Percentiles rank a stretch among this genome's conserved stretches.
Conservation (phyloP, 1,139 yeast species). For the Geotrichum candidum region DNA sequence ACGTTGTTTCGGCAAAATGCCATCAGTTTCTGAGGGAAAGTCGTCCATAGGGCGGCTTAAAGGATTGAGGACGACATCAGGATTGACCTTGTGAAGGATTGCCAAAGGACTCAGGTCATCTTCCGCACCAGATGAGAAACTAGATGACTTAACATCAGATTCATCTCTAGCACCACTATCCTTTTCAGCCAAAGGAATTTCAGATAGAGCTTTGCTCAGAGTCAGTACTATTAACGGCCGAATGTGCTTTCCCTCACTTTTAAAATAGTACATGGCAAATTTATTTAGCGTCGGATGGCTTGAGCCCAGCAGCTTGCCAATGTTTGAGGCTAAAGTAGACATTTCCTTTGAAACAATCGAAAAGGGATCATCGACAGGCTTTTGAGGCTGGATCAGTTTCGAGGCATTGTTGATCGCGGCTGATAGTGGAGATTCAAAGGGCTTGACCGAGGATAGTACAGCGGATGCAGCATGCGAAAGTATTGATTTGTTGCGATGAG, state of each 20-base stretch:
- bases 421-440: conserved; percentile 5
- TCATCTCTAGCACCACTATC: conserved; percentile 43
- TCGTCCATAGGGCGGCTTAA: conserved; percentile 74
- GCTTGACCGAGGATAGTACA: not conserved
- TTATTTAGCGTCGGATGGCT: conserved; percentile 90
- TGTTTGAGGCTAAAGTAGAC: conserved; percentile 83
- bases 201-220: conserved; percentile 72
- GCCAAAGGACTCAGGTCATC: conserved; percentile 65
- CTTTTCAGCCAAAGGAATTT: conserved; percentile 64
- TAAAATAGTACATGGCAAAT: conserved; percentile 88
- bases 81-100: conserved; percentile 84
- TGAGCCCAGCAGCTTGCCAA: conserved; percentile 79
- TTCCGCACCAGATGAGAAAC: conserved; percentile 26
- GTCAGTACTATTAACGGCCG: conserved; percentile 85
- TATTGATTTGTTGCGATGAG: conserved; percentile 1
- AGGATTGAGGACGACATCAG: conserved; percentile 73
- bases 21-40: conserved; percentile 45
- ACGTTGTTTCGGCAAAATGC: conserved; percentile 88
- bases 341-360: conserved; percentile 89
- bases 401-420: conserved; percentile 16
- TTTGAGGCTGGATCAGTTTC: conserved; percentile 11
- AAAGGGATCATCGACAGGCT: conserved; percentile 56
- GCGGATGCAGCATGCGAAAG: conserved; percentile 1
- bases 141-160: conserved; percentile 32
- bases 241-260: conserved; percentile 92